Percentiles rank a stretch among this genome's conserved stretches.
These are phyloP conservation scores for Sclerotinia minor DNA, from an alignment of 2,329 filamentous ascomycete species.

Conservation along the genomic window DNA sequence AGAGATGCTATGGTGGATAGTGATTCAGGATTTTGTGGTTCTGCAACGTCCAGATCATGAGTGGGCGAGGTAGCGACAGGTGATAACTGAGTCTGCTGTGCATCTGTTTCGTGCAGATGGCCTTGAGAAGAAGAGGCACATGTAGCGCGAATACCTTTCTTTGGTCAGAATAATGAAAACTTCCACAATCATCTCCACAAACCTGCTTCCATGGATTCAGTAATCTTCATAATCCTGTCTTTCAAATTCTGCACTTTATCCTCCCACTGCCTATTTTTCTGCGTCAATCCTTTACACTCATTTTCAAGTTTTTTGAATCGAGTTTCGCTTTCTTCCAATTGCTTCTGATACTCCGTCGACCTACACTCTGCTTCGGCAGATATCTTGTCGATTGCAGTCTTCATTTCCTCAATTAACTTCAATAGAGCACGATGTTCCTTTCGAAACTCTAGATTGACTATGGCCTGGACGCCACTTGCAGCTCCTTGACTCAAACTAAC, in stretches of 20 bases:
- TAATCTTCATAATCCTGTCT: background rate
- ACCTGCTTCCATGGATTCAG: background rate
- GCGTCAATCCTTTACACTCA: background rate
- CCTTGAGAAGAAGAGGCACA: too few relatives aligned
- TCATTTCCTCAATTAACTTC: background rate
- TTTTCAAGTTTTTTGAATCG: constrained; percentile 10
- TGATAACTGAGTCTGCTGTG: background rate
- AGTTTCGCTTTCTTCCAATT: constrained; percentile 7
- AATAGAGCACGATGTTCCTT: constrained; percentile 13
- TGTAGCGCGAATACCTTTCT: background rate
- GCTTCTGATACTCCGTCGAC: constrained; percentile 1
- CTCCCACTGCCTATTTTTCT: background rate
- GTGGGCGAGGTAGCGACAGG: background rate
- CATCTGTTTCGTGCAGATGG: background rate
- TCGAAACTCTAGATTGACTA: constrained; percentile 12
- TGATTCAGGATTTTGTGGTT: background rate
- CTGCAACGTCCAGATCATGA: background rate
- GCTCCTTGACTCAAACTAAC: constrained; percentile 10
- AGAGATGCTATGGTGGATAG: background rate
- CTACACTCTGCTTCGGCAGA: constrained; percentile 6
- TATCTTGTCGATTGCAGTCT: background rate
- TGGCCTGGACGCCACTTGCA: background rate
- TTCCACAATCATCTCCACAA: background rate
- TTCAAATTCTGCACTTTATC: background rate
- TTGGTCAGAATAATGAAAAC: background rate